Evolutionary conservation across 495 filamentous ascomycete genomes (phyloP), one percentile per base, ranked within the genome.

Genomic region (Aspergillus sclerotiicarbonarius): DNA sequence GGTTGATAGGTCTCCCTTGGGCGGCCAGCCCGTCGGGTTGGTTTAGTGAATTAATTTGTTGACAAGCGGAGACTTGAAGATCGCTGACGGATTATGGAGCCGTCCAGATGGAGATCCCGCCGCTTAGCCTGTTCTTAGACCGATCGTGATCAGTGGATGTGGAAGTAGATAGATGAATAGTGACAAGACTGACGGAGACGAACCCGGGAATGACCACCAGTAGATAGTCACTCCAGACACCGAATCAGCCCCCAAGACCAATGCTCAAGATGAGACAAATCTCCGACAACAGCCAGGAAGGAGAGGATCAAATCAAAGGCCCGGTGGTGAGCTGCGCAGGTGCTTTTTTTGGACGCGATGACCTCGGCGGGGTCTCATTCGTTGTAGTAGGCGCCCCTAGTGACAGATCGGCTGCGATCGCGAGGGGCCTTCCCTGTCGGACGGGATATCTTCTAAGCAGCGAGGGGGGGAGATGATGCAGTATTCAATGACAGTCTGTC

Each of bases 311-410:
- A 25, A 51, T 44, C 46, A 51, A 15, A 44, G 31, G 6, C 31
- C 6, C 31, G 31, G 10, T 10, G 13, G 29, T 3, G 35, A 54
- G 35, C 37, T 29, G 35, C 1, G n/a, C 21, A 12, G 20, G 37
- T 19, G 16, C 51, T 54, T 49, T 54, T 51, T 52, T 50, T 12
- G 52, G 53, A 50, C 25, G 45, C 47, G 59, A 61, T 15, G 59
- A 58, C 47, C 51, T 51, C 51, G 55, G 60, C 58, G 55, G 51
- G 60, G 60, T 56, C 52, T 54, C 30, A 62, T 62, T 62, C 60
- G 56, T 43, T 35, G 18, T 32, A 30, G 57, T 19, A 50, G 31
- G 31, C 61, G 57, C 61, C 61, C 57, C 57, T 53, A 43, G 61
- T 60, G 57, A 54, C 61, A 59, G 57, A 56, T 61, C 57, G 53